phyloP scores from a whole-genome alignment of 78 protist genomes.

The Dictyostelium discoideum region dicty_2.7 NC_007091.3:1266501-1267000 shows the following conservation, averaged over 20 bases:
- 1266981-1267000: constrained; percentile 30
- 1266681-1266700: not conserved
- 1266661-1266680: constrained; percentile 1
- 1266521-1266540: not conserved
- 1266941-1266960: not conserved
- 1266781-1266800: not conserved
- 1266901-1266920: not conserved
- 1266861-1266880: not conserved
- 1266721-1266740: not conserved
- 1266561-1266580: constrained; percentile 15
- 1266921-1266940: not conserved
- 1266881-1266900: not conserved
- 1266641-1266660: too few species aligned
- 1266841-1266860: constrained; percentile 12
- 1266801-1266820: not conserved
- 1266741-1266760: not conserved
- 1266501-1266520: not conserved
- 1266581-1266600: not conserved
- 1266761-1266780: constrained; percentile 16
- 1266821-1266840: not conserved
- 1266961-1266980: not conserved
- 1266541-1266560: constrained; percentile 20
- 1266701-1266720: not conserved
- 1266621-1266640: not conserved
- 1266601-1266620: not conserved